A percentile compares a stretch with the other conserved stretches of the same genome.
These are phyloP conservation scores for Davidsoniella eucalypti DNA, from an alignment of 2,329 filamentous ascomycete species.

Conservation along the genomic window DNA sequence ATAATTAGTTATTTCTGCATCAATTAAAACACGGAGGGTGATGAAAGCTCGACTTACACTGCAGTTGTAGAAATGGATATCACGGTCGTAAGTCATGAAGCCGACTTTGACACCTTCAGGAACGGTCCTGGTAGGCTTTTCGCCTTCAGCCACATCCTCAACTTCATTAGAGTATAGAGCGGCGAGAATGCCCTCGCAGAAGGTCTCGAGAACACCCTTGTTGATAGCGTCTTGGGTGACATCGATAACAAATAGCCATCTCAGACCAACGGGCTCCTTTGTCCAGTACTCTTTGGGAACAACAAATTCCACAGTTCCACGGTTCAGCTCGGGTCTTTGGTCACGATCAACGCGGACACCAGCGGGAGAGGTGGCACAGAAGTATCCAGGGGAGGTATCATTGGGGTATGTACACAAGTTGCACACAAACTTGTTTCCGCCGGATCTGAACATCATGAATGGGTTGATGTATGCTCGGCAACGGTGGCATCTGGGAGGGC, in stretches of 20 bases:
- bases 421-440: constrained; percentile 92
- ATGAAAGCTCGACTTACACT: constrained; percentile 39
- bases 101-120: constrained; percentile 75
- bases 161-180: constrained; percentile 55
- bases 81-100: constrained; percentile 90
- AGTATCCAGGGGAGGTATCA: constrained; percentile 80
- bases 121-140: constrained; percentile 39
- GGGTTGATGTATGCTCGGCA: constrained; percentile 97
- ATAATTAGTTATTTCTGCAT: constrained; percentile 14
- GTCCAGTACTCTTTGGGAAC: constrained; percentile 99
- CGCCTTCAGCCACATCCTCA: constrained; percentile 25
- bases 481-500: constrained; percentile 78
- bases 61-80: constrained; percentile 96
- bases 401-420: constrained; percentile 98
- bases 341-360: constrained; percentile 77
- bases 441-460: constrained; percentile 92
- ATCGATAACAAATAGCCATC: constrained; percentile 84
- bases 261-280: constrained; percentile 74
- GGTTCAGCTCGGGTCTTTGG: constrained; percentile 73
- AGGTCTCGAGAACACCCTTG: constrained; percentile 76
- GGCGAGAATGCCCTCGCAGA: constrained; percentile 73
- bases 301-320: constrained; percentile 87
- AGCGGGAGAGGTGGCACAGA: constrained; percentile 73
- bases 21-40: neutral
- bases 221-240: constrained; percentile 83